Conservation (phyloP, 352 stramenopile species). For the Pythium inflatum region DNA sequence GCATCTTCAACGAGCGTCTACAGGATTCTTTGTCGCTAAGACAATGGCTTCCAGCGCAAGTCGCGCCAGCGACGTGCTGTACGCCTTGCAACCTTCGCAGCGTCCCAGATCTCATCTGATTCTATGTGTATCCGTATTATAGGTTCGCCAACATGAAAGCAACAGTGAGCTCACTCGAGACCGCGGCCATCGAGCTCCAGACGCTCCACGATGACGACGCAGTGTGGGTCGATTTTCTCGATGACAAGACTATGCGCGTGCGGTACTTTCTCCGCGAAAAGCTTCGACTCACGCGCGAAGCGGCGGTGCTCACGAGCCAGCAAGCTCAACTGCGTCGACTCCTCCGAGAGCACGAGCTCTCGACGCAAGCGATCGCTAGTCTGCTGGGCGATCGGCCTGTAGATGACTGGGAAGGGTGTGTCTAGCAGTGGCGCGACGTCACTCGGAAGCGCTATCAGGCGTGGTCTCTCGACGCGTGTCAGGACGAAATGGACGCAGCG, state of each 20-base stretch:
- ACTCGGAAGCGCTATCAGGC: background rate
- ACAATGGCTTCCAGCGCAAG: too few relatives aligned
- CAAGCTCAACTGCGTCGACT: background rate
- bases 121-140: too few relatives aligned
- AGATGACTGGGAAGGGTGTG: constrained; percentile 3
- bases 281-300: background rate
- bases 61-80: background rate
- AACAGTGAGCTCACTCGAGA: background rate
- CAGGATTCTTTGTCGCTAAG: too few relatives aligned
- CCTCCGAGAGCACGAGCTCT: constrained; percentile 7
- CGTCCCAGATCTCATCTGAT: background rate
- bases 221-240: constrained; percentile 16
- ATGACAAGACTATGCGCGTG: background rate
- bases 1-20: too few relatives aligned
- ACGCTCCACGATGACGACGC: background rate
- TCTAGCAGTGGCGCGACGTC: background rate
- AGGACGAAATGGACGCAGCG: background rate
- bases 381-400: background rate
- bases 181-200: background rate
- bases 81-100: too few relatives aligned
- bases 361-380: background rate
- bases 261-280: too few relatives aligned
- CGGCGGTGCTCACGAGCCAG: too few relatives aligned
- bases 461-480: background rate
- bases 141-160: background rate